phyloP scores from a whole-genome alignment of 495 filamentous ascomycete genomes.

The Parathielavia hyrcaniae region DNA sequence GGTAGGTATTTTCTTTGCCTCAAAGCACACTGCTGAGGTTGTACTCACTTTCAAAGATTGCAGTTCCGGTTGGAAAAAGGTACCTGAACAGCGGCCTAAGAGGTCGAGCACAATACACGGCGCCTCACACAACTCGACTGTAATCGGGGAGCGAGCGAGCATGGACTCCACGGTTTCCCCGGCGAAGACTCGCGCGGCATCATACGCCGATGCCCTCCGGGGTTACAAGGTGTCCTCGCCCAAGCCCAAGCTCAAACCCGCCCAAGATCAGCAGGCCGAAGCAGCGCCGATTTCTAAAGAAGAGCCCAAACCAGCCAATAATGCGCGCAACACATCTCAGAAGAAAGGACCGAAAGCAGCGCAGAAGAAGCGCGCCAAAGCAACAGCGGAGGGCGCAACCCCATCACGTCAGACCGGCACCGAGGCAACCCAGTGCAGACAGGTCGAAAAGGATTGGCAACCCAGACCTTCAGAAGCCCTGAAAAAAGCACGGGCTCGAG shows the following conservation, averaged over 20 bases:
- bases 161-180: slow-evolving; percentile 8
- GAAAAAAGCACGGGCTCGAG: no score
- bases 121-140: neutral
- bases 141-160: neutral
- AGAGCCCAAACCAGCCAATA: neutral
- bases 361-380: neutral
- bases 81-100: neutral
- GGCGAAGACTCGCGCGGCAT: neutral
- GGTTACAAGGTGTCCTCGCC: slow-evolving; percentile 10
- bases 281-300: neutral
- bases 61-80: no score
- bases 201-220: slow-evolving; percentile 21
- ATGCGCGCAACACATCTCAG: neutral
- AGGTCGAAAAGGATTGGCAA: neutral
- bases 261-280: neutral
- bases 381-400: no score
- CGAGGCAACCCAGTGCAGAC: neutral
- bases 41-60: no score
- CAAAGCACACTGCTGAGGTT: no score
- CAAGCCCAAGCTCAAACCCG: slow-evolving; percentile 8
- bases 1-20: no score
- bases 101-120: neutral
- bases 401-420: neutral
- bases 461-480: neutral
- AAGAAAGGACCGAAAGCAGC: neutral